Percentiles rank a stretch among this genome's conserved stretches.
phyloP scores from a whole-genome alignment of 352 stramenopile species.

The Globisporangium acanthophoron region DNA sequence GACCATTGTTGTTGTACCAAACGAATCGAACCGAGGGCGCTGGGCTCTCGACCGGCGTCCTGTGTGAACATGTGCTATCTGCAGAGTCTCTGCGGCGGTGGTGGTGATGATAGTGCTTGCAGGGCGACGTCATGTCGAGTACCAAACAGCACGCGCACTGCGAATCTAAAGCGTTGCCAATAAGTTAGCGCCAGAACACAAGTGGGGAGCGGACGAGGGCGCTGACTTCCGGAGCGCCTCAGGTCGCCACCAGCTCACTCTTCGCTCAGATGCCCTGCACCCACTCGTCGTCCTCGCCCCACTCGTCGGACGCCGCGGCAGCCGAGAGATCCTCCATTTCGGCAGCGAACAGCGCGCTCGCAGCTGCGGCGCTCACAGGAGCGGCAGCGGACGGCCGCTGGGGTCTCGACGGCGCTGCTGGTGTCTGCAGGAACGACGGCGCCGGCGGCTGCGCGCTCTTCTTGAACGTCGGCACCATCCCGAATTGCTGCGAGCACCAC shows the following conservation, averaged over 20 bases:
- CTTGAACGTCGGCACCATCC: constrained; percentile 77
- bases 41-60: too few relatives aligned
- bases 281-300: constrained; percentile 82
- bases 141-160: not conserved
- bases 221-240: not conserved
- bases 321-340: constrained; percentile 60
- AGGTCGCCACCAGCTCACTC: constrained; percentile 3
- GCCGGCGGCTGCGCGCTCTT: constrained; percentile 40
- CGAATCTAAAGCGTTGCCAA: not conserved
- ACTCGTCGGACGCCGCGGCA: constrained; percentile 40
- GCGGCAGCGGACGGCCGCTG: constrained; percentile 16
- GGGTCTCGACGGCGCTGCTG: constrained; percentile 7
- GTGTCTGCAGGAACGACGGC: constrained; percentile 13
- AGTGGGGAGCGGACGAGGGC: not conserved
- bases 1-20: not conserved
- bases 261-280: constrained; percentile 48
- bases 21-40: not conserved
- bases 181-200: constrained; percentile 1
- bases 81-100: not conserved
- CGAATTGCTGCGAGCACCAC: constrained; percentile 58
- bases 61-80: not conserved
- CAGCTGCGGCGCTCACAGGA: constrained; percentile 20
- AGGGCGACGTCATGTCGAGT: not conserved
- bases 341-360: constrained; percentile 51
- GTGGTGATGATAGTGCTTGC: not conserved